A percentile compares a stretch with the other conserved stretches of the same genome.
Evolutionary conservation across 768 basidiomycete species (phyloP).

Genomic region (Rhizopogon vulgaris): DNA sequence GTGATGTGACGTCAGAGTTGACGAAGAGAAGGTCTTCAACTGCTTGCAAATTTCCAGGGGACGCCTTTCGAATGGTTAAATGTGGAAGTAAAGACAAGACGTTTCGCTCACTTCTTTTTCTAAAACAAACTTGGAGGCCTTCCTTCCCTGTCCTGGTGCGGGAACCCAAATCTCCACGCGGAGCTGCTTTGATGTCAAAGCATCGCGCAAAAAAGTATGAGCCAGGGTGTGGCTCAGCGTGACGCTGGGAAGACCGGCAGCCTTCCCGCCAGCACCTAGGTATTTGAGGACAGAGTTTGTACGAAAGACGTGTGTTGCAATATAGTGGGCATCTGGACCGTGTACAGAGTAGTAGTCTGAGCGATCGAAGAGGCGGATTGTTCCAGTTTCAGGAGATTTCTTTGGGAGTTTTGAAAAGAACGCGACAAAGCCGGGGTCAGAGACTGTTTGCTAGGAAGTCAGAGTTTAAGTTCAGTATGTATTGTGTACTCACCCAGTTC

Average conservation of each 20-base stretch:
- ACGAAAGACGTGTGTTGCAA: slow-evolving; percentile 76
- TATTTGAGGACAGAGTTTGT: slow-evolving; percentile 93
- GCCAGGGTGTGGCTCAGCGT: slow-evolving; percentile 72
- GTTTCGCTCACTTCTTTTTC: slow-evolving; percentile 63
- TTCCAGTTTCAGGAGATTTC: slow-evolving; percentile 73
- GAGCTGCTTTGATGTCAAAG: slow-evolving; percentile 84
- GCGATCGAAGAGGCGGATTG: slow-evolving; percentile 83
- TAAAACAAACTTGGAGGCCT: slow-evolving; percentile 65
- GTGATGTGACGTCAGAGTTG: slow-evolving; percentile 70
- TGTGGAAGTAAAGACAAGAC: not conserved
- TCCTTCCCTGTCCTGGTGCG: slow-evolving; percentile 69
- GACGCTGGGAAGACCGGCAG: slow-evolving; percentile 67
- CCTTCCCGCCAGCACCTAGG: slow-evolving; percentile 61
- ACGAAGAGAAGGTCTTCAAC: slow-evolving; percentile 84
- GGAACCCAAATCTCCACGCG: slow-evolving; percentile 87
- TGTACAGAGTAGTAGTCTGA: slow-evolving; percentile 85
- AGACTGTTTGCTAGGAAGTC: slow-evolving; percentile 42
- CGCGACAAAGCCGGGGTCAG: slow-evolving; percentile 74
- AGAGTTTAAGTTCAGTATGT: not conserved
- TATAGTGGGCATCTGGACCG: slow-evolving; percentile 81
- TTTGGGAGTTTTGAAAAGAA: slow-evolving; percentile 58
- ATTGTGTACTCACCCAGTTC: slow-evolving; percentile 11
- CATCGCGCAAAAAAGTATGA: slow-evolving; percentile 79
- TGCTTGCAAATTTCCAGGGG: slow-evolving; percentile 63
- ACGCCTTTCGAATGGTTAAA: slow-evolving; percentile 46